These are phyloP conservation scores for Coprinellus aureogranulatus DNA, from an alignment of 768 basidiomycete species.

Conservation along the genomic window DNA sequence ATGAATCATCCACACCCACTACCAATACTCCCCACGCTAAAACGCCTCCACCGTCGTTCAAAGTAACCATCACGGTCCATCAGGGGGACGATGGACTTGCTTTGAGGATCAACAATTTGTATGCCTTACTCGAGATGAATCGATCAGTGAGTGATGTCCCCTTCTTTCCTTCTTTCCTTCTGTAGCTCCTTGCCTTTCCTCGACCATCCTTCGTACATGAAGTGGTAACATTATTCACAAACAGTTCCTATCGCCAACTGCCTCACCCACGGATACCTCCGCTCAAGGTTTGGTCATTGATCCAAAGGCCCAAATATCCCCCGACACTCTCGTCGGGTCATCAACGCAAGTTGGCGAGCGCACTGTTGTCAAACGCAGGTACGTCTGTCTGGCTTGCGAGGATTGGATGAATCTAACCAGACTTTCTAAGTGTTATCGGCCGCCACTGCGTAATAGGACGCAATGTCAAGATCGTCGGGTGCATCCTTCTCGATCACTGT, in stretches of 20 bases:
- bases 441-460: conserved; percentile 83
- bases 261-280: no score
- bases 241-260: no score
- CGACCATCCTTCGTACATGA: no score
- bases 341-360: conserved; percentile 82
- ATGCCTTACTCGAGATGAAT: conserved; percentile 77
- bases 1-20: conserved; percentile 30
- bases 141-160: conserved; percentile 67
- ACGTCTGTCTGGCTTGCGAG: no score
- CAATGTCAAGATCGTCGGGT: conserved; percentile 79
- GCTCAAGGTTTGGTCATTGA: no score
- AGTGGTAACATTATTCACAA: no score
- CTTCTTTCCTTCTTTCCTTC: no score
- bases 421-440: conserved; percentile 66
- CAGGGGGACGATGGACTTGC: conserved; percentile 52
- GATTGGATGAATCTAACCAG: no score
- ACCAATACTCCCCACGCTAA: conserved; percentile 9
- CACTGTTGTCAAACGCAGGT: conserved; percentile 66
- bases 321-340: conserved; percentile 77
- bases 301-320: conserved; percentile 77
- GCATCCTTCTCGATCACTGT: conserved; percentile 86
- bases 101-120: conserved; percentile 73
- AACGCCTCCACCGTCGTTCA: conserved; percentile 39
- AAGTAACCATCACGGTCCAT: conserved; percentile 66
- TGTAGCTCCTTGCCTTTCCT: no score